These are phyloP conservation scores for Stellera chamaejasme DNA, from an alignment of 345 rosid genomes.

Conservation along the genomic window DNA sequence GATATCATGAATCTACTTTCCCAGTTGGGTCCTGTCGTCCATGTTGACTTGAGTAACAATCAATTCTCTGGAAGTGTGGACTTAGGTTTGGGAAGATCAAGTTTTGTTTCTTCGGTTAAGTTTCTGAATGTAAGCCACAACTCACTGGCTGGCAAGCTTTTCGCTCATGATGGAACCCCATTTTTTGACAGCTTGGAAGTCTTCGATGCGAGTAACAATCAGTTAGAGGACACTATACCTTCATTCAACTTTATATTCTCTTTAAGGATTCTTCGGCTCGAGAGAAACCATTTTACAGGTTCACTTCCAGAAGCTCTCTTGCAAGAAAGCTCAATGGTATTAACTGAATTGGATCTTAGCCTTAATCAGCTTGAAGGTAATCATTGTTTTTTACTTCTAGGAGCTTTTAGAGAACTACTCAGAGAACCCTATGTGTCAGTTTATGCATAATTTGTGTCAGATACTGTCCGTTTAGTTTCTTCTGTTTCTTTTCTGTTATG, in stretches of 20 bases:
- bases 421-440: too few species aligned
- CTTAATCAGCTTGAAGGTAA: conserved; percentile 74
- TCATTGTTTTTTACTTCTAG: too few species aligned
- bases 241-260: conserved; percentile 73
- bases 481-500: too few species aligned
- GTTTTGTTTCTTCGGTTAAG: conserved; percentile 56
- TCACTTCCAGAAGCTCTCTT: conserved; percentile 55
- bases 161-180: conserved; percentile 72
- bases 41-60: conserved; percentile 67
- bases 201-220: conserved; percentile 79
- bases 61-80: conserved; percentile 71
- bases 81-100: conserved; percentile 48
- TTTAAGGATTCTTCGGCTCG: conserved; percentile 60
- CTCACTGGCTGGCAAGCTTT: conserved; percentile 50
- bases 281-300: conserved; percentile 61
- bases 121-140: conserved; percentile 61
- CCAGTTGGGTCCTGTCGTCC: conserved; percentile 34
- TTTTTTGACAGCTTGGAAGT: conserved; percentile 83
- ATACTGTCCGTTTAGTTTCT: too few species aligned
- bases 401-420: too few species aligned
- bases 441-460: too few species aligned
- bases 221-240: conserved; percentile 56
- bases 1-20: conserved; percentile 57
- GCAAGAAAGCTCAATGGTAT: conserved; percentile 66
- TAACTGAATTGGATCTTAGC: conserved; percentile 85